phyloP scores from a whole-genome alignment of 1,284 basidiomycete genomes.

The Papiliotrema flavescens region DNA sequence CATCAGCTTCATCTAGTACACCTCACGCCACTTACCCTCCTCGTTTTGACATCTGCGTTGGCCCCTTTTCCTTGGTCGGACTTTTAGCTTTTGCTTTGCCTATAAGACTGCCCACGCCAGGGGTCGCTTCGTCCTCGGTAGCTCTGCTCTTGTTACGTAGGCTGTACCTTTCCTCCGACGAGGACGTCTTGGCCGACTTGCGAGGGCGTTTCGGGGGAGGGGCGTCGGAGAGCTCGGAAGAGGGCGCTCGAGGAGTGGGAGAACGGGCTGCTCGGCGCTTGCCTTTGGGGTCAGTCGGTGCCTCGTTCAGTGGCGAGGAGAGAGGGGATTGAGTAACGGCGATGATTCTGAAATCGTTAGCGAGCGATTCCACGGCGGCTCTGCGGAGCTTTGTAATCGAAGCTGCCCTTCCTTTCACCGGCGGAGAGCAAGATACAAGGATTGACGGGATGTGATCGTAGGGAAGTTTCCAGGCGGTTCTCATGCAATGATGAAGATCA shows the following conservation, averaged over 20 bases:
- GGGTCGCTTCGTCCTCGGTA: slow-evolving; percentile 11
- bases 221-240: background rate
- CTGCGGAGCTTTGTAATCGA: too few relatives aligned
- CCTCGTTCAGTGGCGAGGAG: too few relatives aligned
- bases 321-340: too few relatives aligned
- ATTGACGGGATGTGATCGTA: background rate
- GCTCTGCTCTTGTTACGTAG: slow-evolving; percentile 20
- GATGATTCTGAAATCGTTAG: background rate
- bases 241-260: slow-evolving; percentile 10
- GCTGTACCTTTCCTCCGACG: slow-evolving; percentile 13
- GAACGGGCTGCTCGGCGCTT: slow-evolving; percentile 36
- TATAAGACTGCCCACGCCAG: slow-evolving; percentile 2
- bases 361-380: background rate
- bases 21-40: slow-evolving; percentile 21
- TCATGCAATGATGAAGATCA: too few relatives aligned
- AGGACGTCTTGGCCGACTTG: slow-evolving; percentile 4
- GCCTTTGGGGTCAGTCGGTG: slow-evolving; percentile 35
- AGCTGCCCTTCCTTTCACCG: too few relatives aligned
- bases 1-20: background rate
- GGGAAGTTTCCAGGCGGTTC: too few relatives aligned
- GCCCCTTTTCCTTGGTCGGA: slow-evolving; percentile 20
- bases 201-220: slow-evolving; percentile 2
- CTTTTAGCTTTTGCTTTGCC: slow-evolving; percentile 29
- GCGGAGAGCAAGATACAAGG: too few relatives aligned
- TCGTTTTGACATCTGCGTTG: slow-evolving; percentile 39